Evolutionary conservation across 441 rosid species (phyloP), one percentile per base, ranked within the genome.

Genomic region (Populus hybrid): DNA sequence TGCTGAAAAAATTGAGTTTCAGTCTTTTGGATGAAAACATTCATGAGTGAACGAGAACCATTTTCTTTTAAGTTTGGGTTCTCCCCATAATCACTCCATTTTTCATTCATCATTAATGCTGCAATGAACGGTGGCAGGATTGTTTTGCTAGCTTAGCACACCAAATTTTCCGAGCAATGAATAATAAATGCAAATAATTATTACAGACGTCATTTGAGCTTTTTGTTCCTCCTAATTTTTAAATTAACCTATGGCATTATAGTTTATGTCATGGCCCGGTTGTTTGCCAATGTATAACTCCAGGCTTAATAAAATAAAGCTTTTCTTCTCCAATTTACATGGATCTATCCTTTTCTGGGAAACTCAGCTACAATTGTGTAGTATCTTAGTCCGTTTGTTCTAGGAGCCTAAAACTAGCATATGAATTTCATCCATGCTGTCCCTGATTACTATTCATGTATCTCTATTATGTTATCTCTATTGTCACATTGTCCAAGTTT

Each of bases 401-500:
- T 35, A 50, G 5, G 23, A 74, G 36, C 23, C 72, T 30, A 21
- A 20, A 42, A 65, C 73, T 40, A 16, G 54, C 30, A 35, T 68
- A 23, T 73, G 76, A 16, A 77, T 63, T 38, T 35, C 74, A 12
- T 67, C 14, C 23, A 20, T 36, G 21, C 77, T 36, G 42, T 34
- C n/a, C 81, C 20, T 61, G 70, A 64, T 73, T 36, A 34, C 32
- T 61, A 20, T 59, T 81, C 42, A 23, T 70, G 23, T 73, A 21
- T 83, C 61, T 76, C 21, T 69, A 70, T 14, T 57, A 57, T 50
- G 35, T 64, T 68, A 66, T 75, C 26, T 70, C 7, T 65, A 16
- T 9, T 73, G 78, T 73, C 80, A 57, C 80, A 76, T 77, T 69
- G 12, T 50, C 82, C 82, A 67, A 36, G 20, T 34, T 70, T 80